Base-by-base conservation (phyloP, 192 early-diverging fungal species). In the Podila clonocystis region DNA sequence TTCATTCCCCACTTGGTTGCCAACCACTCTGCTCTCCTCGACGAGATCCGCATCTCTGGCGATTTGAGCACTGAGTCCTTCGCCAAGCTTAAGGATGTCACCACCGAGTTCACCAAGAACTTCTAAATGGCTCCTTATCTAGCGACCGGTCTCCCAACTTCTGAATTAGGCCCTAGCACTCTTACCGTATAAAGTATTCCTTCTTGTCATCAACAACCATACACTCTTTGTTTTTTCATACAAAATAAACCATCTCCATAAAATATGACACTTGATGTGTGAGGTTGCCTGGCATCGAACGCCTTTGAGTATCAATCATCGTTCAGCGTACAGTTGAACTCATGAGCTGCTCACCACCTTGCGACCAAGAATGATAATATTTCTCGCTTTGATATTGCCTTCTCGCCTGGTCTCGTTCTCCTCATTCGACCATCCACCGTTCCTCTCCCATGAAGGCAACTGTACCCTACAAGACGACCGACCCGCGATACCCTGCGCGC, bases 31-130 rank as follows among this genome's bases (percentile, higher is more conserved):
- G 95, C 95, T 69, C 88, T 97, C 72, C 90, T 97, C 70, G 91
- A 96, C 60, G 83, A 91, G 74, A 98, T 99, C 88, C 94, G 94
- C 89, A 92, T 90, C 83, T 89, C 97, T 83, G 93, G 92, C 82
- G 89, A 91, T 80, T 91, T 99, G 86, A 93, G 89, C 84, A 90
- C 94, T 62, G 95, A 95, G 57, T 91, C 91, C 58, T 95, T 97
- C 66, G 91, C 87, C 84, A 95, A 98, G 94, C 95, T 99, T 74
- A 95, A 94, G 82, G 86, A 89, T 82, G 90, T 97, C 78, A 90
- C 89, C 58, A 85, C 84, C 58, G 92, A 89, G 82, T 93, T 92
- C 83, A 87, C 87, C 84, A 92, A 93, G 88, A 85, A 91, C 72
- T 95, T 95, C 85, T 76, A 90, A 75, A 91, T 84, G 19, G 31